Evolutionary conservation across 371 early-diverging fungal species (phyloP).

Genomic region (Sporodiniella umbellata): DNA sequence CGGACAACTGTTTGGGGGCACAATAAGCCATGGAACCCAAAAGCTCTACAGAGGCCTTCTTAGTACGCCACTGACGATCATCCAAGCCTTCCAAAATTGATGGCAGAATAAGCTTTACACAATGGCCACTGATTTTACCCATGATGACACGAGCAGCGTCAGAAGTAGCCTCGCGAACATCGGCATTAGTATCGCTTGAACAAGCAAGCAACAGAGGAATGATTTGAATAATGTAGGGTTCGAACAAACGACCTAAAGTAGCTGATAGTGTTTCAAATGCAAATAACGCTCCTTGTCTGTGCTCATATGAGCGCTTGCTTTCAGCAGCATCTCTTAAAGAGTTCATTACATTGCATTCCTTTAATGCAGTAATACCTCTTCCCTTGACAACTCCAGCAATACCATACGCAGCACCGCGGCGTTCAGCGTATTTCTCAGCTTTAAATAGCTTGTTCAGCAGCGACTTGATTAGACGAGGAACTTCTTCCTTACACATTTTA

Average conservation of each 20-base stretch:
- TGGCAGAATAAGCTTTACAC: conserved; percentile 94
- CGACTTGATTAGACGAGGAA: conserved; percentile 58
- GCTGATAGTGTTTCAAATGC: conserved; percentile 88
- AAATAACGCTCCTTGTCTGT: conserved; percentile 92
- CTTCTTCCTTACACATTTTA: conserved; percentile 64
- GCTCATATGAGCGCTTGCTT: conserved; percentile 67
- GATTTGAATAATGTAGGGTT: conserved; percentile 96
- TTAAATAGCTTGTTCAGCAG: conserved; percentile 72
- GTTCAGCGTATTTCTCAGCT: conserved; percentile 79
- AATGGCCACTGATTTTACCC: conserved; percentile 93
- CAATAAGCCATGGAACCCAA: conserved; percentile 94
- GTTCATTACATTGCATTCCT: conserved; percentile 80
- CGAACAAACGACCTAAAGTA: conserved; percentile 89
- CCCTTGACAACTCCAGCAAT: conserved; percentile 96
- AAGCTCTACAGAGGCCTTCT: conserved; percentile 94
- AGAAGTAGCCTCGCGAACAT: conserved; percentile 90
- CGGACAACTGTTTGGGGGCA: conserved; percentile 93
- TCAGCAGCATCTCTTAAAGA: conserved; percentile 82
- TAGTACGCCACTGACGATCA: conserved; percentile 94
- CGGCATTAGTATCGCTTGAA: conserved; percentile 82
- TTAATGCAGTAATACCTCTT: conserved; percentile 82
- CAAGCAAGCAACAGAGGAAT: conserved; percentile 83
- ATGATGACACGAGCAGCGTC: conserved; percentile 94
- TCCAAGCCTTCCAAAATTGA: conserved; percentile 82
- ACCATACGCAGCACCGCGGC: conserved; percentile 96